These are phyloP conservation scores for Paramecium pentaurelia DNA, from an alignment of 73 alveolate species.

Conservation along the genomic window DNA sequence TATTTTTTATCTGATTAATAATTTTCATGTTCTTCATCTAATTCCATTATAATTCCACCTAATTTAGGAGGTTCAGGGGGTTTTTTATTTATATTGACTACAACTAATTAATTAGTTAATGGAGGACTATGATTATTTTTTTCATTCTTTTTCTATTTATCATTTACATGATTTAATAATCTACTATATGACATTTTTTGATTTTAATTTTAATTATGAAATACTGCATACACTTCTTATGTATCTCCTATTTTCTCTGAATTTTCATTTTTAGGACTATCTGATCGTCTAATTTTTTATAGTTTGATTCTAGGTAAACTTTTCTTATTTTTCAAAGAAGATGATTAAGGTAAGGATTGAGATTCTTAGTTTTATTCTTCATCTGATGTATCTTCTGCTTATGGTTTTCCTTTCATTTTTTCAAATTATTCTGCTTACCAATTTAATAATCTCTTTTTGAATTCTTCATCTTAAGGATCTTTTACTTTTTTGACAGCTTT, in stretches of 20 bases:
- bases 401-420: slow-evolving; percentile 17
- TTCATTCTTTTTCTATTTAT: neutral
- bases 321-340: neutral
- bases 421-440: slow-evolving; percentile 47
- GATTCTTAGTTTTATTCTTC: neutral
- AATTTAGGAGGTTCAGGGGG: slow-evolving; percentile 42
- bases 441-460: slow-evolving; percentile 10
- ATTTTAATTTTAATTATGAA: neutral
- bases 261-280: neutral
- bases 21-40: slow-evolving; percentile 42
- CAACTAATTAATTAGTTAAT: neutral
- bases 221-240: neutral
- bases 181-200: slow-evolving; percentile 29
- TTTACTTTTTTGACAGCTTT: neutral
- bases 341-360: neutral
- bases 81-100: neutral
- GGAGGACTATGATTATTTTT: neutral
- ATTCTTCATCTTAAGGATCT: slow-evolving; percentile 41
- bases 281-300: neutral
- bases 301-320: neutral
- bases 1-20: neutral
- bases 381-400: neutral
- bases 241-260: neutral
- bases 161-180: neutral
- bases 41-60: slow-evolving; percentile 40